Conservation (phyloP, 2,329 filamentous ascomycete species). For the Aspergillus fructus region DNA sequence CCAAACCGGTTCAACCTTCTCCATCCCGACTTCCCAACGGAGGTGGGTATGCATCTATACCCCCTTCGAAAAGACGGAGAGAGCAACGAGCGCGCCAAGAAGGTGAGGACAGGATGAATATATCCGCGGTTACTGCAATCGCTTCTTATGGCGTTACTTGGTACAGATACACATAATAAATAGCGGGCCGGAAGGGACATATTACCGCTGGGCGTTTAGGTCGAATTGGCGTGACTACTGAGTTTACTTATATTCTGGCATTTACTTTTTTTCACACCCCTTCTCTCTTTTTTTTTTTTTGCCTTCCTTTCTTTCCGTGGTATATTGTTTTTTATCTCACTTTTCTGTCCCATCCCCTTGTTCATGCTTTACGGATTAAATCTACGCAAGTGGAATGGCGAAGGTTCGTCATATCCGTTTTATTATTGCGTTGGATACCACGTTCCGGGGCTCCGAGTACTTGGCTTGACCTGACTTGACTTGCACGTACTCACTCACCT, state of each 20-base stretch:
- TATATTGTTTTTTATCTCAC: background rate
- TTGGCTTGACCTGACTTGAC: background rate
- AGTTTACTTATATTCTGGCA: conserved; percentile 5
- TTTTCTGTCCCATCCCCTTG: background rate
- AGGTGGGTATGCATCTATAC: conserved; percentile 45
- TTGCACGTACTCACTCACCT: background rate
- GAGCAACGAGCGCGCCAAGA: conserved; percentile 18
- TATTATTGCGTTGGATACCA: background rate
- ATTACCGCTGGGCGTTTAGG: conserved; percentile 8
- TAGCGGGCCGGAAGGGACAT: background rate
- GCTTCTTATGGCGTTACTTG: conserved; percentile 8
- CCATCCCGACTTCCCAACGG: conserved; percentile 46
- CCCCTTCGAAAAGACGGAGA: conserved; percentile 24
- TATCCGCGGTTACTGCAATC: background rate
- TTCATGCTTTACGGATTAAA: background rate
- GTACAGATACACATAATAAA: conserved; percentile 5
- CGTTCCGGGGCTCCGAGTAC: background rate
- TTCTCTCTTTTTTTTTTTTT: background rate
- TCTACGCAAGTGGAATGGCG: too few relatives aligned
- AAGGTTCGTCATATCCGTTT: background rate
- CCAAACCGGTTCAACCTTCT: conserved; percentile 39
- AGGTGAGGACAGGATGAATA: conserved; percentile 10
- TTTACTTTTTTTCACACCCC: background rate
- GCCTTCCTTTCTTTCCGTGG: background rate
- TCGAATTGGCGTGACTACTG: background rate